Percentiles rank a stretch among this genome's conserved stretches.
These are phyloP conservation scores for Hypomontagnella submonticulosa DNA, from an alignment of 495 filamentous ascomycete species.

Conservation along the genomic window DNA sequence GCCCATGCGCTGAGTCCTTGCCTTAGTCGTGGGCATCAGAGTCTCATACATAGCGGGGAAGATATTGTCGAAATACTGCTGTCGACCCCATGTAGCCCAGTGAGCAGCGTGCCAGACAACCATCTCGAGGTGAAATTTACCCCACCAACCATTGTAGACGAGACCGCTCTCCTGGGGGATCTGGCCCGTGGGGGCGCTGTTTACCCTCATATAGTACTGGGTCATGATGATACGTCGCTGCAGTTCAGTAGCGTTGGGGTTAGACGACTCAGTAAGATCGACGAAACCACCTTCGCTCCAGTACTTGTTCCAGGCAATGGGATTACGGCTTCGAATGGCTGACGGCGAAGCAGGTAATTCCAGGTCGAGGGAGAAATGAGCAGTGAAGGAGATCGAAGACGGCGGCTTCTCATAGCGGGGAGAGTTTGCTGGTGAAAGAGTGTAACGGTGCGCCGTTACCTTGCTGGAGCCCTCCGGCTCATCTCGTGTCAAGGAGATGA, in stretches of 20 bases:
- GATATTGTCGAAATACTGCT: constrained; percentile 48
- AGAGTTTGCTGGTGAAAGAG: constrained; percentile 20
- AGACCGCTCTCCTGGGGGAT: constrained; percentile 55
- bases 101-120: constrained; percentile 57
- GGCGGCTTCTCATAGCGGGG: neutral
- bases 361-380: constrained; percentile 31
- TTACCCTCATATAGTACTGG: constrained; percentile 62
- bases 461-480: constrained; percentile 19
- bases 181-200: constrained; percentile 48
- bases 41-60: constrained; percentile 54
- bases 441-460: constrained; percentile 36
- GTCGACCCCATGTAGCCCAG: constrained; percentile 56
- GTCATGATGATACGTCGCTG: constrained; percentile 62
- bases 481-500: constrained; percentile 34
- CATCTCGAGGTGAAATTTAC: constrained; percentile 45
- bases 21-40: constrained; percentile 54
- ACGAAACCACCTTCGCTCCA: constrained; percentile 60
- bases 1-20: constrained; percentile 53
- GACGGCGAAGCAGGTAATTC: constrained; percentile 30
- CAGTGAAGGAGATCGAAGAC: constrained; percentile 31
- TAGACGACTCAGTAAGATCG: constrained; percentile 52
- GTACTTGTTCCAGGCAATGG: constrained; percentile 51
- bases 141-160: constrained; percentile 59
- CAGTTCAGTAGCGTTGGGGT: constrained; percentile 55
- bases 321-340: constrained; percentile 26